Conservation (phyloP, 768 basidiomycete genomes). For the Mycena venus region DNA sequence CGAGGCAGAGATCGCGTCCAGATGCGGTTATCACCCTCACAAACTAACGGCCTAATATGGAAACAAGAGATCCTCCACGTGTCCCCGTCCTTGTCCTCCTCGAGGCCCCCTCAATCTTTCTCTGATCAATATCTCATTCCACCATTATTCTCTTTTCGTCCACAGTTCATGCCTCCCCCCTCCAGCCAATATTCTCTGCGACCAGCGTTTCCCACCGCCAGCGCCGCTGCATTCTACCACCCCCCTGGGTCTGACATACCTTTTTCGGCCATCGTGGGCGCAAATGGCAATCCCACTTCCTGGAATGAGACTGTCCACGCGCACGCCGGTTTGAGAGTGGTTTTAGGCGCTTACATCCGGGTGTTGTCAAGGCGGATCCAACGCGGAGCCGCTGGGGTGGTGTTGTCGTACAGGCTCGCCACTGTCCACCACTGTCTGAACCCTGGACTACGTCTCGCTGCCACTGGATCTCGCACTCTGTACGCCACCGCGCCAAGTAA, state of each 20-base stretch:
- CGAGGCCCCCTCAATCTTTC: neutral
- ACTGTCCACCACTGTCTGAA: too few relatives aligned
- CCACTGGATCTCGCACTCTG: too few relatives aligned
- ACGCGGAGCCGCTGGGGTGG: too few relatives aligned
- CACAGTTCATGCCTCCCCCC: neutral
- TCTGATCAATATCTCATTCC: neutral
- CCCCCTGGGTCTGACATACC: neutral
- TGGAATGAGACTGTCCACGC: neutral
- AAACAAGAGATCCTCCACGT: neutral
- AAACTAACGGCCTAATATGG: neutral
- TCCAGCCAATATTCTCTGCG: neutral
- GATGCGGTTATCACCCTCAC: neutral
- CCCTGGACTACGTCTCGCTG: too few relatives aligned
- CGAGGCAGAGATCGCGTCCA: neutral
- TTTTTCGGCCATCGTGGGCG: neutral
- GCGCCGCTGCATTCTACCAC: neutral
- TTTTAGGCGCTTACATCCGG: too few relatives aligned
- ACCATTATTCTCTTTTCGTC: neutral
- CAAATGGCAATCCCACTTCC: neutral
- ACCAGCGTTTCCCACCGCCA: neutral
- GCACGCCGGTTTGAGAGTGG: neutral
- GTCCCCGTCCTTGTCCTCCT: neutral
- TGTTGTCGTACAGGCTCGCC: too few relatives aligned
- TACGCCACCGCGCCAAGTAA: too few relatives aligned
- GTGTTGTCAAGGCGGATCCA: too few relatives aligned